Percentiles rank a stretch among this genome's conserved stretches.
Evolutionary conservation across 495 filamentous ascomycete genomes (phyloP).

Genomic region (Astrocystis sublimbata): DNA sequence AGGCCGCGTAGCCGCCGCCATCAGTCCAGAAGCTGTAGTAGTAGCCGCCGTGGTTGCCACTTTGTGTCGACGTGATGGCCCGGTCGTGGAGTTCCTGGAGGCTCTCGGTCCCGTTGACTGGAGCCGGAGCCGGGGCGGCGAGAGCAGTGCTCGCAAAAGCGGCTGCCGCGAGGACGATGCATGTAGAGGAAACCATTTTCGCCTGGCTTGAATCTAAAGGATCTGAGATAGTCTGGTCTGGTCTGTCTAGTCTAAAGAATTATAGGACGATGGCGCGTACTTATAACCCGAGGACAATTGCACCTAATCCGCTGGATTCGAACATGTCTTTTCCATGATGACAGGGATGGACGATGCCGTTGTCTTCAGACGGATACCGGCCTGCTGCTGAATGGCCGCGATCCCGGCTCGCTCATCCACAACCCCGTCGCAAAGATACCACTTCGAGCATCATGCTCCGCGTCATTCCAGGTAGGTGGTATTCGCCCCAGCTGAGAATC

Average conservation of each 20-base stretch:
- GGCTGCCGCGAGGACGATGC: conserved; percentile 41
- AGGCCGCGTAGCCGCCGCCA: conserved; percentile 51
- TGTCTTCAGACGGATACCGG: no score
- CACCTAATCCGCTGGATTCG: background rate
- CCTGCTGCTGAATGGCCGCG: no score
- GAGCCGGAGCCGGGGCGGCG: conserved; percentile 41
- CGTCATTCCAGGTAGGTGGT: no score
- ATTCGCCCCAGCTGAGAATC: no score
- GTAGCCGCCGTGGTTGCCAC: conserved; percentile 59
- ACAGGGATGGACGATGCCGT: background rate
- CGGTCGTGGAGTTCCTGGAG: conserved; percentile 24
- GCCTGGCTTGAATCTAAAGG: background rate
- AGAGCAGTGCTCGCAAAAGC: conserved; percentile 35
- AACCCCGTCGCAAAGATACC: no score
- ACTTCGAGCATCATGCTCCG: no score
- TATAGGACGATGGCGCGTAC: no score
- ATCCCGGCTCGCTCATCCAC: no score
- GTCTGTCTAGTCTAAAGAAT: background rate
- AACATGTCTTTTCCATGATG: background rate
- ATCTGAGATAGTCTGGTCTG: background rate
- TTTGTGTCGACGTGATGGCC: conserved; percentile 39
- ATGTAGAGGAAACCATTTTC: conserved; percentile 52
- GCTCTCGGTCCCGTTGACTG: conserved; percentile 23
- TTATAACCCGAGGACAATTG: background rate
- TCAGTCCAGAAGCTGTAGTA: conserved; percentile 68